Evolutionary conservation across 441 rosid species (phyloP).

Genomic region (Dalechampia spathulata): DNA sequence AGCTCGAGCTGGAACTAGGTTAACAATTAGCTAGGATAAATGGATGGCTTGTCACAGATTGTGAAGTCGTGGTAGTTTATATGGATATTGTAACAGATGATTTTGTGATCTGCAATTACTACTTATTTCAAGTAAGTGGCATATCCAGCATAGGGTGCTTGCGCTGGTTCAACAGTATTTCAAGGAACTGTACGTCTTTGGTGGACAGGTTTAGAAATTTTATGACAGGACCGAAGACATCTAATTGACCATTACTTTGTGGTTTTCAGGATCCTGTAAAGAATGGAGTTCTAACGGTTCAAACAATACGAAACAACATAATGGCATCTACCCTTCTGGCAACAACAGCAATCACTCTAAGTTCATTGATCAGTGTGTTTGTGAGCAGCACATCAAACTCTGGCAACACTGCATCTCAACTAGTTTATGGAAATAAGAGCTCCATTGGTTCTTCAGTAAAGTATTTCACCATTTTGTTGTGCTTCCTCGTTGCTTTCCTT

Average conservation of each 20-base stretch:
- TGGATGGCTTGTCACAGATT: too few species aligned
- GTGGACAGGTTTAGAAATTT: not conserved
- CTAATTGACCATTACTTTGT: not conserved
- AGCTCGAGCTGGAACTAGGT: too few species aligned
- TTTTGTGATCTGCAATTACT: not conserved
- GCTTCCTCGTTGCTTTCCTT: slow-evolving; percentile 84
- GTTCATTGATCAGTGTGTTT: slow-evolving; percentile 73
- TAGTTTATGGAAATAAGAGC: slow-evolving; percentile 59
- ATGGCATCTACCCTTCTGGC: slow-evolving; percentile 95
- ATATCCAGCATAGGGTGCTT: too few species aligned
- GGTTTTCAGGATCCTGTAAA: slow-evolving; percentile 69
- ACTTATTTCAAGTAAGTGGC: too few species aligned
- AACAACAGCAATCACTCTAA: slow-evolving; percentile 78
- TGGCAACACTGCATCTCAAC: slow-evolving; percentile 22
- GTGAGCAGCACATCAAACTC: slow-evolving; percentile 64
- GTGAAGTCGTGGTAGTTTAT: not conserved
- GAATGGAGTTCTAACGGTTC: slow-evolving; percentile 73
- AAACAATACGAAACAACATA: slow-evolving; percentile 86
- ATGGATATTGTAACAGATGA: not conserved
- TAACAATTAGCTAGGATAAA: too few species aligned
- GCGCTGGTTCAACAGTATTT: too few species aligned
- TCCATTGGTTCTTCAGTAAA: slow-evolving; percentile 55
- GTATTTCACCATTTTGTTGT: slow-evolving; percentile 68
- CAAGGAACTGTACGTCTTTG: too few species aligned
- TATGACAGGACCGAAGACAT: not conserved